A percentile compares a stretch with the other conserved stretches of the same genome.
Conservation (phyloP, 495 filamentous ascomycete species). For the Beverwykella pulmonaria region DNA sequence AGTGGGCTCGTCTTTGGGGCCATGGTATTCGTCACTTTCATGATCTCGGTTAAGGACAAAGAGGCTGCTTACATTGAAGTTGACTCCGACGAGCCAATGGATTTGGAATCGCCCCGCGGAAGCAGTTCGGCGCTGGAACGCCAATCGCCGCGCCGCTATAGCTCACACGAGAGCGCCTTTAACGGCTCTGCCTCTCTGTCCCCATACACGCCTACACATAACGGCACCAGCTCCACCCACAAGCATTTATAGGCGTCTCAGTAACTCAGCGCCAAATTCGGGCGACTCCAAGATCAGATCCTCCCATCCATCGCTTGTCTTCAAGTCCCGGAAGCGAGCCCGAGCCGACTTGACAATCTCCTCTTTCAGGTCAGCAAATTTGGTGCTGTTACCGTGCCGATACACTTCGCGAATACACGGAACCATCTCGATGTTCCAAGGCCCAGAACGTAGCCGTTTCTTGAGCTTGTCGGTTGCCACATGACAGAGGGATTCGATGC, state of each 20-base stretch:
- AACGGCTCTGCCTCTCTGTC: not conserved
- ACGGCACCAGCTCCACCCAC: not conserved
- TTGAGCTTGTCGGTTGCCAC: constrained; percentile 23
- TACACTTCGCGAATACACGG: constrained; percentile 26
- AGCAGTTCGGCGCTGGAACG: not conserved
- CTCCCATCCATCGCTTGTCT: constrained; percentile 22
- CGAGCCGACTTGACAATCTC: constrained; percentile 15
- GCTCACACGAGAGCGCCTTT: not conserved
- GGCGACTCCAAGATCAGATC: constrained; percentile 20
- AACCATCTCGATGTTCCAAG: constrained; percentile 18
- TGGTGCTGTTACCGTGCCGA: constrained; percentile 7
- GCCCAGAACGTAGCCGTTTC: constrained; percentile 1
- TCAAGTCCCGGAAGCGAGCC: constrained; percentile 13
- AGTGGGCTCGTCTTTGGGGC: constrained; percentile 18
- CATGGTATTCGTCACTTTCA: constrained; percentile 18
- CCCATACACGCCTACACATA: not conserved
- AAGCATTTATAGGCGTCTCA: constrained; percentile 14
- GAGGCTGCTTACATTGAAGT: not conserved
- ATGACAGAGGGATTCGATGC: constrained; percentile 14
- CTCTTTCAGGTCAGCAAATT: constrained; percentile 2
- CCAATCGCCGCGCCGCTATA: not conserved
- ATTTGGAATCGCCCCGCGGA: not conserved
- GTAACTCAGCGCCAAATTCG: constrained; percentile 26
- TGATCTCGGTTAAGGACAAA: constrained; percentile 14
- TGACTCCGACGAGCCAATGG: constrained; percentile 1